phyloP scores from a whole-genome alignment of 768 basidiomycete genomes.

The Peribolospora kevripleyi region DNA sequence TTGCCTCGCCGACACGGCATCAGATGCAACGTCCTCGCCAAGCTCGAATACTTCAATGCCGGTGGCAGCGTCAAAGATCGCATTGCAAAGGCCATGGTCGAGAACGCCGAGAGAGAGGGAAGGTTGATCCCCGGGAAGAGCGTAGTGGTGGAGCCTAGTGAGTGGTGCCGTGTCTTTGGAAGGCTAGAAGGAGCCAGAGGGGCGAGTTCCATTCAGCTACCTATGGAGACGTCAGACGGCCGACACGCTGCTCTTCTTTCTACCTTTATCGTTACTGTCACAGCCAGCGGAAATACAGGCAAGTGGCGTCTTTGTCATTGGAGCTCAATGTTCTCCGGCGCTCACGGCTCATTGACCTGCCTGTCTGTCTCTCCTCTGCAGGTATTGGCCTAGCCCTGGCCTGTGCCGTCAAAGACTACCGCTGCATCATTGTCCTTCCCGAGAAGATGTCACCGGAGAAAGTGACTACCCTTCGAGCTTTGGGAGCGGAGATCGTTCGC shows the following conservation, averaged over 20 bases:
- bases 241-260: no score
- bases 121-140: conserved; percentile 63
- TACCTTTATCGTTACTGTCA: background rate
- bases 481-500: conserved; percentile 75
- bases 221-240: no score
- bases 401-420: conserved; percentile 58
- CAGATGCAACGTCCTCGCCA: conserved; percentile 28
- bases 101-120: conserved; percentile 74
- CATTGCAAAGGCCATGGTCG: conserved; percentile 76
- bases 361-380: conserved; percentile 14
- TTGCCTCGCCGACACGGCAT: no score
- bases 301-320: conserved; percentile 11
- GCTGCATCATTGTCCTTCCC: conserved; percentile 40
- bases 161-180: conserved; percentile 7
- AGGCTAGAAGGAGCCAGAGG: background rate
- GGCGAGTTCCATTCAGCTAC: background rate
- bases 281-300: conserved; percentile 78
- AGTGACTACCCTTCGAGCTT: conserved; percentile 64
- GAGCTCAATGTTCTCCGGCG: background rate
- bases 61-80: conserved; percentile 92
- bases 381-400: conserved; percentile 85
- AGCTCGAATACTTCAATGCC: conserved; percentile 67
- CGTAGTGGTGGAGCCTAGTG: conserved; percentile 72
- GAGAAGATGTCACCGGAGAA: conserved; percentile 97
- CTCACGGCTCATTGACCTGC: background rate